Base-by-base conservation (phyloP, 768 basidiomycete species). In the Mycena vitilis region DNA sequence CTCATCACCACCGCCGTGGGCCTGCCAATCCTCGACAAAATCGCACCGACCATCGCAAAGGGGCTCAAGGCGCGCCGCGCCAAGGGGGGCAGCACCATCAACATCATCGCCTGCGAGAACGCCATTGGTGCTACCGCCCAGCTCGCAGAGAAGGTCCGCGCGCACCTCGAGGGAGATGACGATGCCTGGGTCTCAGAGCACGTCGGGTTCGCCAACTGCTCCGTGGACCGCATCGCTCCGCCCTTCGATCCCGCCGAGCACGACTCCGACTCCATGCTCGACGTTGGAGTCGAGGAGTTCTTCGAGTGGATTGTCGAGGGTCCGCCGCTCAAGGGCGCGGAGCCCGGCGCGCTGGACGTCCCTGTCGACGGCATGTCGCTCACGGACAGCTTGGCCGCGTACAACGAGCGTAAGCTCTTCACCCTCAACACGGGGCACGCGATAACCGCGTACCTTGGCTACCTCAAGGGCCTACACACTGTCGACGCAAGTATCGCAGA, bases 401-500 rank as follows among this genome's bases (percentile, higher is more conserved):
- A 80, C 70, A 75, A 82, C 71, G 80, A 83, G 71, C 79, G 82
- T 66, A 83, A 83, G 70, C 80, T 83, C 53, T 83, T 80, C 75
- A 82, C 81, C 38, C 79, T 83, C 55, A 83, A 83, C 70, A 78
- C 78, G 54, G 82, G 81, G 5, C 82, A 83, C 71, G 81, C 80
- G 7, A 78, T 78, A 60, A 71, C 75, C 34, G 81, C 81, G 8
- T 83, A 82, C 71, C 80, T 83, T 48, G 81, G 81, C 20, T 74
- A 76, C 69, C 70, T 81, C 48, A 70, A 77, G 45, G 74, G 75
- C 25, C 68, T 76, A 34, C 40, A 37, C 44, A 80, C 79, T 23
- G 78, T 82, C 69, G 77, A 78, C 68, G 72, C 71, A 25, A 77
- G 78, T 42, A 75, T 82, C 44, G 72, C 54, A 0, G 78, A 82